Evolutionary conservation across 1,139 yeast species (phyloP).

Genomic region (Oligophagozyma castellii): DNA sequence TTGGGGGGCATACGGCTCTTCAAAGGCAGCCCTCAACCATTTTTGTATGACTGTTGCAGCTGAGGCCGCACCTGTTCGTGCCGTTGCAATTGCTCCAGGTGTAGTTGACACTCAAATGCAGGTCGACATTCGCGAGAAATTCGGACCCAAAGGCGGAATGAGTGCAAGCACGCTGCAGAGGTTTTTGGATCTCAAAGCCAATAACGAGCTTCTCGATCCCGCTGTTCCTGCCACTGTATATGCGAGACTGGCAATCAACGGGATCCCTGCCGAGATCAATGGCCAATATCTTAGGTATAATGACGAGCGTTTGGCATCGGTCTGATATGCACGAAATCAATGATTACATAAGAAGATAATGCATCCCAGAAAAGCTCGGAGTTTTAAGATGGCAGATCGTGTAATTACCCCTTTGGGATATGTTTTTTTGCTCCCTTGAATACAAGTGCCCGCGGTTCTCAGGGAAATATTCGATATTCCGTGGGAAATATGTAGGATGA

Average conservation of each 20-base stretch:
- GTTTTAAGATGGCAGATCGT: no score
- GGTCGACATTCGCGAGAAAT: slow-evolving; percentile 47
- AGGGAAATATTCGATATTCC: no score
- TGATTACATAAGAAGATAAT: no score
- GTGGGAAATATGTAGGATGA: no score
- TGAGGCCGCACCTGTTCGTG: slow-evolving; percentile 43
- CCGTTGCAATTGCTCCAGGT: slow-evolving; percentile 79
- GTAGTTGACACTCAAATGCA: slow-evolving; percentile 89
- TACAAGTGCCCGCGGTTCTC: no score
- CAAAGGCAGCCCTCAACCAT: slow-evolving; percentile 82
- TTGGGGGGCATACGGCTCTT: slow-evolving; percentile 85
- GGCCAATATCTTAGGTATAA: slow-evolving; percentile 55
- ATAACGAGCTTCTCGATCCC: slow-evolving; percentile 46
- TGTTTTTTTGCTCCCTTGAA: no score
- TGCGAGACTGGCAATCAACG: slow-evolving; percentile 48
- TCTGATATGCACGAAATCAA: no score
- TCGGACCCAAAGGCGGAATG: slow-evolving; percentile 38
- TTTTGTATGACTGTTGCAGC: slow-evolving; percentile 51
- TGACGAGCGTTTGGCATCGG: slow-evolving; percentile 28
- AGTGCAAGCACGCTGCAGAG: slow-evolving; percentile 37
- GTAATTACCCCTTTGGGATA: no score
- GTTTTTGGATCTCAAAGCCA: slow-evolving; percentile 46
- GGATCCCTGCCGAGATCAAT: slow-evolving; percentile 39
- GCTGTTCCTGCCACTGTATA: slow-evolving; percentile 57
- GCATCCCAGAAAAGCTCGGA: no score